phyloP scores from a whole-genome alignment of 441 rosid species.

The Gossypium lobatum region DNA sequence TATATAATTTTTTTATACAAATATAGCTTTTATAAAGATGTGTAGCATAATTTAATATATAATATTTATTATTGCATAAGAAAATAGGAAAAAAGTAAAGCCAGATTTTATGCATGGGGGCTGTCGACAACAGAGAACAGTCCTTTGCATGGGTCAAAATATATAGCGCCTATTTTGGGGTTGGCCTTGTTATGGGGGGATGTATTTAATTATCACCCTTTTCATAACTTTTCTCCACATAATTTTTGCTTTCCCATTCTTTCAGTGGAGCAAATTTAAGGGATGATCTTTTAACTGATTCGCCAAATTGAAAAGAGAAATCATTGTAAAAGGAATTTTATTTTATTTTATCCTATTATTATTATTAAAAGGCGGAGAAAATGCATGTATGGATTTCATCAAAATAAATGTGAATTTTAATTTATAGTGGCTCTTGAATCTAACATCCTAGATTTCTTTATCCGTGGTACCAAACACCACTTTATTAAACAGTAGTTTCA shows the following conservation, averaged over 20 bases:
- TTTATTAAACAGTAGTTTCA: constrained; percentile 16
- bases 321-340: too few species aligned
- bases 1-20: too few species aligned
- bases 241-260: background rate
- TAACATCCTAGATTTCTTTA: background rate
- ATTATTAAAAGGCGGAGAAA: background rate
- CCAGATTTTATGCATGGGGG: background rate
- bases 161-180: background rate
- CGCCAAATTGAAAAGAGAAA: too few species aligned
- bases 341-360: too few species aligned
- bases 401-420: background rate
- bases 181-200: background rate
- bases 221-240: background rate
- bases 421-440: background rate
- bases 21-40: too few species aligned
- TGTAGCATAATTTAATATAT: too few species aligned
- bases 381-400: background rate
- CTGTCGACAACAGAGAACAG: background rate
- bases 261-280: background rate
- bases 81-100: background rate
- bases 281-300: background rate
- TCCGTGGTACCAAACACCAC: constrained; percentile 25
- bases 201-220: background rate
- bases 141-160: background rate
- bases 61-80: background rate